Evolutionary conservation across 2,329 filamentous ascomycete genomes (phyloP), one percentile per base, ranked within the genome.

Genomic region (Hypoxylon sp.): DNA sequence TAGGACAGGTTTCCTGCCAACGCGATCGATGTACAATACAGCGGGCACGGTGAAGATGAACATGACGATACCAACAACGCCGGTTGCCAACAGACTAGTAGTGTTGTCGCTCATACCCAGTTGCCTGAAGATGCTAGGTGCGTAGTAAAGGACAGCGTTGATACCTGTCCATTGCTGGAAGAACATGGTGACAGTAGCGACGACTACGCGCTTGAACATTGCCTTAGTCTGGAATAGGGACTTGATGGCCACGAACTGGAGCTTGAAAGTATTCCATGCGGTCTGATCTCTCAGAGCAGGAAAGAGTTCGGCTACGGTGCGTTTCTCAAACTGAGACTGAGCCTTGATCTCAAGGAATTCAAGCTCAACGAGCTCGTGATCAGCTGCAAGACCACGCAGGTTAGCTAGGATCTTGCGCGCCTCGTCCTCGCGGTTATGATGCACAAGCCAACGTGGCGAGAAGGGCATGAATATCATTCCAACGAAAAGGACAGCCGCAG

Each of bases 311-410:
- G 87, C 86, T 9, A 90, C 83, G 0, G 87, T 88, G 34, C 89
- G 86, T 80, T 94, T 92, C 79, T 95, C 92, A 71, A 95, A 96
- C 17, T 92, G 78, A 0, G 89, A 90, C 77, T 93, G 90, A 0
- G 92, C 91, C 77, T 93, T 92, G 80, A 95, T 94, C 76, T 95
- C 92, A n/a, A 93, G 85, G 75, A 91, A 93, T 74, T 95, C 93
- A 1, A 93, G 83, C 69, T 91, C 86, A 38, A 94, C 86, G 0
- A 93, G 84, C 62, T 92, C 89, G 74, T 93, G 86, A 69, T 91
- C 86, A 14, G 81, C 75, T 0, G 87, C 77, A 0, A 93, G 84
- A 5, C 83, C 84, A 23, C 93, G 88, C 2, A 95, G 86, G 53
- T 77, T 82, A 0, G 91, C 87, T 0, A 95, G 83, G 0, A 89